Evolutionary conservation across 768 basidiomycete species (phyloP).

Genomic region (Suillus cothurnatus): DNA sequence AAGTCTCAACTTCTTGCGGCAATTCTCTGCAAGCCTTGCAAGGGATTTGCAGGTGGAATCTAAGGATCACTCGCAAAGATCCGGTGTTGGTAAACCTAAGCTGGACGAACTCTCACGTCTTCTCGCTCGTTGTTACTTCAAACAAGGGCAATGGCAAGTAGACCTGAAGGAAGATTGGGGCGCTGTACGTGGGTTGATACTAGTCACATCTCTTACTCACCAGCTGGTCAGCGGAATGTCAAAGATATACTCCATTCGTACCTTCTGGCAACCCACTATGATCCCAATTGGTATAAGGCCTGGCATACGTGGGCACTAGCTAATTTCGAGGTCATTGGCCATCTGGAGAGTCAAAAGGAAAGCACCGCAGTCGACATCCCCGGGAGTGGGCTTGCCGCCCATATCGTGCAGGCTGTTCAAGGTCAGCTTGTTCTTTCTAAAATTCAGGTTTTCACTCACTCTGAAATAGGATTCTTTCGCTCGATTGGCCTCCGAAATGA

Average conservation of each 20-base stretch:
- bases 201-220: conserved; percentile 15
- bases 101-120: conserved; percentile 75
- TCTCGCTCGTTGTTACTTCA: conserved; percentile 96
- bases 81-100: conserved; percentile 58
- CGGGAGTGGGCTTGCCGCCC: conserved; percentile 66
- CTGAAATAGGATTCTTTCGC: conserved; percentile 81
- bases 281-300: conserved; percentile 97
- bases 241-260: conserved; percentile 86
- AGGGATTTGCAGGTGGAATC: conserved; percentile 70
- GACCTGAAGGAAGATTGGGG: conserved; percentile 81
- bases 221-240: conserved; percentile 62
- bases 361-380: conserved; percentile 58
- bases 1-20: conserved; percentile 78
- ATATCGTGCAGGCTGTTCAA: conserved; percentile 92
- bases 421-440: conserved; percentile 43
- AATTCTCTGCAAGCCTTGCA: conserved; percentile 77
- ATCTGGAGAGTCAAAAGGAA: conserved; percentile 70
- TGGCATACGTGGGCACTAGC: conserved; percentile 99
- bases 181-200: conserved; percentile 49
- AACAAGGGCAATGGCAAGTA: conserved; percentile 93
- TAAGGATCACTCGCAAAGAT: conserved; percentile 51
- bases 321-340: conserved; percentile 90
- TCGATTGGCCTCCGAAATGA: conserved; percentile 90
- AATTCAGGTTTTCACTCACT: background rate
- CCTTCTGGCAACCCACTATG: conserved; percentile 84